A percentile compares a stretch with the other conserved stretches of the same genome.
phyloP scores from a whole-genome alignment of 345 rosid genomes.

The Populus davidiana region DNA sequence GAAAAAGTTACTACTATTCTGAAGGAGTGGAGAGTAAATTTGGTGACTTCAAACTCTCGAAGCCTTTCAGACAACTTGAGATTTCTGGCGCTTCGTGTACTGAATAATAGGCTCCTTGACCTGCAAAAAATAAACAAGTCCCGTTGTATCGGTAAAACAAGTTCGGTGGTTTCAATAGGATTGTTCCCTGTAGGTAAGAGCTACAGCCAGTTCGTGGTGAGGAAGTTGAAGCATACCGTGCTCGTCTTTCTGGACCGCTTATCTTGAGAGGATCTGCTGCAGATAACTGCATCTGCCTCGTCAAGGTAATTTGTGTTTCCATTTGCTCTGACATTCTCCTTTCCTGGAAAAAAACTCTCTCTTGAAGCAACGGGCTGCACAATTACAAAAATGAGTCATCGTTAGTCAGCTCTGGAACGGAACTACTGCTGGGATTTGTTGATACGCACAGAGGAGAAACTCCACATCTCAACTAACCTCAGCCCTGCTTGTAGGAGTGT shows the following conservation, averaged over 20 bases:
- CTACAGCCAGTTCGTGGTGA: no score
- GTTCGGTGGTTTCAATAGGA: neutral
- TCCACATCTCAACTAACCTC: slow-evolving; percentile 41
- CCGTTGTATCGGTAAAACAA: neutral
- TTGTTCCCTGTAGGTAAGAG: neutral
- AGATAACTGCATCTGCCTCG: slow-evolving; percentile 36
- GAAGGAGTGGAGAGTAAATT: neutral
- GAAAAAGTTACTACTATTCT: neutral
- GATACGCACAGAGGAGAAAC: neutral
- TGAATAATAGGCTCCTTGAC: slow-evolving; percentile 93
- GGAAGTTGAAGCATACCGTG: slow-evolving; percentile 46
- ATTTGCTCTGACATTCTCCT: slow-evolving; percentile 37
- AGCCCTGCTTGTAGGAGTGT: slow-evolving; percentile 72
- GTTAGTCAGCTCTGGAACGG: neutral
- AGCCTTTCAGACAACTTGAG: slow-evolving; percentile 44
- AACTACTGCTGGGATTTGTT: neutral
- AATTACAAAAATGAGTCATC: slow-evolving; percentile 5
- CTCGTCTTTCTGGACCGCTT: slow-evolving; percentile 74
- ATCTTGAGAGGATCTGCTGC: slow-evolving; percentile 62
- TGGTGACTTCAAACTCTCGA: neutral
- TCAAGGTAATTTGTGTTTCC: slow-evolving; percentile 29
- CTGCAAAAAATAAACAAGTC: slow-evolving; percentile 31
- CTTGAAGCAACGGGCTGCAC: slow-evolving; percentile 77
- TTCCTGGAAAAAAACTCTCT: slow-evolving; percentile 63
- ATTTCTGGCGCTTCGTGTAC: slow-evolving; percentile 68